These are phyloP conservation scores for Ascobolus immersus DNA, from an alignment of 495 filamentous ascomycete genomes.

Conservation along the genomic window DNA sequence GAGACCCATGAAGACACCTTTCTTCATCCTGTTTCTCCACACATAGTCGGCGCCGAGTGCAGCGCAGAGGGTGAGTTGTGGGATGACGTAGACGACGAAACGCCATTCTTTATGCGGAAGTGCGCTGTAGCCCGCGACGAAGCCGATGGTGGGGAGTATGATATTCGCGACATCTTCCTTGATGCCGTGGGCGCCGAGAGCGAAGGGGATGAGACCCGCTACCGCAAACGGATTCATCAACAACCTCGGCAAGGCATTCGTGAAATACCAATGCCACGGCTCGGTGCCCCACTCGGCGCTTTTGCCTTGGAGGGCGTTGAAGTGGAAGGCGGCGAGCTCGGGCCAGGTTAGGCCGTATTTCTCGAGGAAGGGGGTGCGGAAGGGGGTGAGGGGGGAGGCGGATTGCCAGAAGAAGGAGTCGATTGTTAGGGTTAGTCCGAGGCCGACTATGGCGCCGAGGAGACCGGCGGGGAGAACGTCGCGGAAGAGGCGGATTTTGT, in stretches of 20 bases:
- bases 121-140: conserved; percentile 51
- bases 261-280: conserved; percentile 64
- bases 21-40: conserved; percentile 39
- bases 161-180: conserved; percentile 24
- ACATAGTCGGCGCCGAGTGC: conserved; percentile 49
- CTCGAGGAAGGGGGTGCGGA: conserved; percentile 13
- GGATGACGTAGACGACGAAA: conserved; percentile 77
- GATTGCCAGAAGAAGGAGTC: conserved; percentile 85
- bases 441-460: conserved; percentile 33
- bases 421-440: conserved; percentile 39
- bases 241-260: conserved; percentile 54
- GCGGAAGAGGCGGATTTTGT: conserved; percentile 27
- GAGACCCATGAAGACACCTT: conserved; percentile 26
- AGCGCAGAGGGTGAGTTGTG: conserved; percentile 51
- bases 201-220: conserved; percentile 36
- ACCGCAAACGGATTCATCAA: conserved; percentile 50
- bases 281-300: conserved; percentile 68
- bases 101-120: conserved; percentile 85
- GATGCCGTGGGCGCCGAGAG: conserved; percentile 21
- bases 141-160: conserved; percentile 39
- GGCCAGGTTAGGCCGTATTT: conserved; percentile 50
- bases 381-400: conserved; percentile 12
- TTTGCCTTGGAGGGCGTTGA: conserved; percentile 58
- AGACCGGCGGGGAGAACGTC: conserved; percentile 42
- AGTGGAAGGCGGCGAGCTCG: conserved; percentile 69